These are phyloP conservation scores for Solanum bukasovii DNA, from an alignment of 257 asterid genomes.

Conservation along the genomic window DNA sequence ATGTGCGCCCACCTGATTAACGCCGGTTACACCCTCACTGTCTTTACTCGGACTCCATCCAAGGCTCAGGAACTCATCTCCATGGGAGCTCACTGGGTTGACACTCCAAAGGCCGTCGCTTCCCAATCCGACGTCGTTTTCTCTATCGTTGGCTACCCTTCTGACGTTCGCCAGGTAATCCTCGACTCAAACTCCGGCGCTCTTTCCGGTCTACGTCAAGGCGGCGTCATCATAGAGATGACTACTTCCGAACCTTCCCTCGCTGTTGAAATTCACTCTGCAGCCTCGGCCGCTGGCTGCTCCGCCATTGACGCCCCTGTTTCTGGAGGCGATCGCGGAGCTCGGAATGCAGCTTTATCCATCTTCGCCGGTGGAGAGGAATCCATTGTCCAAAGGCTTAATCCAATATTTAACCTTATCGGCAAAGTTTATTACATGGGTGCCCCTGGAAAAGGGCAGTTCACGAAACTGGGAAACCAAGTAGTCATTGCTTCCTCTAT, in stretches of 20 bases:
- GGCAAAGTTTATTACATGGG: conserved; percentile 87
- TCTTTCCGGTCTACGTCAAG: conserved; percentile 56
- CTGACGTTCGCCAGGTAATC: conserved; percentile 53
- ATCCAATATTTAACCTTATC: conserved; percentile 9
- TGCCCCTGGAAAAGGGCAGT: conserved; percentile 87
- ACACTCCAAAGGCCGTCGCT: conserved; percentile 69
- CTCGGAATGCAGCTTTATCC: conserved; percentile 67
- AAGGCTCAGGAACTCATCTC: conserved; percentile 72
- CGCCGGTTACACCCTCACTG: conserved; percentile 71
- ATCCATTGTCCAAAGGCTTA: conserved; percentile 10
- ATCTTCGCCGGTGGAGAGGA: conserved; percentile 87
- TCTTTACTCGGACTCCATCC: conserved; percentile 80
- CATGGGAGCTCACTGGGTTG: conserved; percentile 75
- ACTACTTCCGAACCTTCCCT: conserved; percentile 92
- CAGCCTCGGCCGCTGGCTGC: conserved; percentile 47
- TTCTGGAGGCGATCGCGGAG: conserved; percentile 90
- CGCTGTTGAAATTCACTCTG: conserved; percentile 61
- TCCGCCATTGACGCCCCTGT: conserved; percentile 80
- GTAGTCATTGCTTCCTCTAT: conserved; percentile 62
- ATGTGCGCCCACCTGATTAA: conserved; percentile 84
- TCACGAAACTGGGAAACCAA: conserved; percentile 73
- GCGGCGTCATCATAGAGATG: conserved; percentile 71
- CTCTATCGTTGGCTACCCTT: conserved; percentile 89
- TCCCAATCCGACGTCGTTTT: conserved; percentile 74
- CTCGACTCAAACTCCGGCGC: conserved; percentile 43